Percentiles rank a stretch among this genome's conserved stretches.
phyloP scores from a whole-genome alignment of 2,329 filamentous ascomycete species.

The Diaporthe amygdali region DNA sequence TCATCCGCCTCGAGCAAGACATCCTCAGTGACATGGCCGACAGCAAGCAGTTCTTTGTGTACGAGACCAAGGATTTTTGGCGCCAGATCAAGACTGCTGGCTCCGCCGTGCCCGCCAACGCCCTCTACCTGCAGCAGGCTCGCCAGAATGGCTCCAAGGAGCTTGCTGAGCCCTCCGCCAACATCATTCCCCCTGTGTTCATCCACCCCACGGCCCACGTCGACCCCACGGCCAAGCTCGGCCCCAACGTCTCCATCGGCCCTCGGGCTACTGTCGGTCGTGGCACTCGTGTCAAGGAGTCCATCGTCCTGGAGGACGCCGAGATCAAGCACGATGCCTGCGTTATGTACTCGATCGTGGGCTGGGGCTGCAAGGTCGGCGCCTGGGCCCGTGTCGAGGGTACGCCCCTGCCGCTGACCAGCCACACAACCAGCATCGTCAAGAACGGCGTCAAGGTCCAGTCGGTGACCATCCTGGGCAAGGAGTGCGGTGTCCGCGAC shows the following conservation, averaged over 20 bases:
- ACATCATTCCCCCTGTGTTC: conserved; percentile 90
- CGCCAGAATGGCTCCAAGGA: conserved; percentile 83
- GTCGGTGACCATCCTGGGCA: conserved; percentile 95
- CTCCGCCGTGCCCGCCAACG: conserved; percentile 94
- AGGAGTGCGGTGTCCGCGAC: conserved; percentile 92
- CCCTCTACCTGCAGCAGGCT: conserved; percentile 93
- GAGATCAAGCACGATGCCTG: conserved; percentile 98
- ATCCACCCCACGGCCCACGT: conserved; percentile 92
- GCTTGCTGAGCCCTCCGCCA: conserved; percentile 81
- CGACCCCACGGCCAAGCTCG: conserved; percentile 94
- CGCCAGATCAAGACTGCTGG: conserved; percentile 99
- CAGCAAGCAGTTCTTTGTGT: conserved; percentile 96
- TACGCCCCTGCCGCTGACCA: conserved; percentile 84
- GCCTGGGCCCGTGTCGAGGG: conserved; percentile 99
- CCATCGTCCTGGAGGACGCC: conserved; percentile 91
- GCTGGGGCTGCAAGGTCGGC: conserved; percentile 93
- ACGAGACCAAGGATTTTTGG: conserved; percentile 99
- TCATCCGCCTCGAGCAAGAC: conserved; percentile 95
- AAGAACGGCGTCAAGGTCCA: conserved; percentile 99
- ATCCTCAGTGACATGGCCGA: conserved; percentile 95
- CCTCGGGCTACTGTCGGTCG: conserved; percentile 85
- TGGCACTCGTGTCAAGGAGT: conserved; percentile 91
- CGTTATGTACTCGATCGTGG: conserved; percentile 93
- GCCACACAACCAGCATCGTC: conserved; percentile 91
- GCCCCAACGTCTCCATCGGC: conserved; percentile 94